A percentile compares a stretch with the other conserved stretches of the same genome.
Evolutionary conservation across 2,329 filamentous ascomycete genomes (phyloP).

Genomic region (Myriosclerotinia curreyana): DNA sequence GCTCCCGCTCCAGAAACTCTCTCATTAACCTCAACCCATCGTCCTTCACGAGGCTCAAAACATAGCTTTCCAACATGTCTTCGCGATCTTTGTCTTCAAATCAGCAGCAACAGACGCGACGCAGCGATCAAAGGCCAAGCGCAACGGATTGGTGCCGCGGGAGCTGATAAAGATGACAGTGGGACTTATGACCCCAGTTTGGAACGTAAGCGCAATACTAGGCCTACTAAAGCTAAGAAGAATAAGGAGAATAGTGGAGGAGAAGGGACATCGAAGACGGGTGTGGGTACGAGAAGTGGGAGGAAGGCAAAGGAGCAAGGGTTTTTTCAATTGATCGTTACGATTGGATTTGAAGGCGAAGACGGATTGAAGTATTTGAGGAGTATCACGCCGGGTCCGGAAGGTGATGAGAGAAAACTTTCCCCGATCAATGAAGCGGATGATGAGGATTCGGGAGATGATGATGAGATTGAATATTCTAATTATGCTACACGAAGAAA

Average conservation of each 20-base stretch:
- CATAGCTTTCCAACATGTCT: constrained; percentile 5
- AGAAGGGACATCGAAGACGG: background rate
- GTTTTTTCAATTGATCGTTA: constrained; percentile 24
- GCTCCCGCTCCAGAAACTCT: constrained; percentile 23
- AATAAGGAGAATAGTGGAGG: background rate
- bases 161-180: constrained; percentile 34
- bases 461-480: constrained; percentile 10
- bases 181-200: constrained; percentile 35
- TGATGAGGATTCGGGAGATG: background rate
- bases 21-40: constrained; percentile 28
- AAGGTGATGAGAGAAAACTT: background rate
- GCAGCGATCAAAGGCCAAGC: constrained; percentile 24
- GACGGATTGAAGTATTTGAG: background rate
- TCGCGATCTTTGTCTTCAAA: constrained; percentile 22
- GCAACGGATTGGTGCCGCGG: constrained; percentile 26
- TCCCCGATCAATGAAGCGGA: constrained; percentile 15
- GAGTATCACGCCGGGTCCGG: background rate
- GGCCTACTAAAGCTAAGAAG: constrained; percentile 14
- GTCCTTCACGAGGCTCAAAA: constrained; percentile 26
- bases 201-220: constrained; percentile 7
- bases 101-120: constrained; percentile 26
- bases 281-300: constrained; percentile 3
- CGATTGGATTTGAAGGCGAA: constrained; percentile 20
- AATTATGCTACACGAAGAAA: background rate
- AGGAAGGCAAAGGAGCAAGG: constrained; percentile 13